Percentiles rank a stretch among this genome's conserved stretches.
Conservation (phyloP, 169 alveolate genomes). For the Plasmodium vinckei region DNA sequence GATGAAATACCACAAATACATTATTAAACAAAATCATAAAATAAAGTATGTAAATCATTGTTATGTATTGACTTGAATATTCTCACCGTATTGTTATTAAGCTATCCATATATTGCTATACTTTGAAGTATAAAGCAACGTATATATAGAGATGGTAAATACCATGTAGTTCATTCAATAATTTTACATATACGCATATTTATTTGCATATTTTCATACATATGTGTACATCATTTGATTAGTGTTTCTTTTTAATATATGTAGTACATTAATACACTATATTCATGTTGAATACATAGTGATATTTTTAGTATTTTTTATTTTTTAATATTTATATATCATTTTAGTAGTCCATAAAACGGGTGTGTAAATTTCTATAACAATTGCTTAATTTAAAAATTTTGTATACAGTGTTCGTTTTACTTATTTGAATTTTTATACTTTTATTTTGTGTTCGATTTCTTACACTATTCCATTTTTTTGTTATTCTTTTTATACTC, state of each 20-base stretch:
- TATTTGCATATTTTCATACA: background rate
- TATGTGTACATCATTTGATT: background rate
- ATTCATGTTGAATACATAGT: conserved; percentile 9
- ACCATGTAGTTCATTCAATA: conserved; percentile 1
- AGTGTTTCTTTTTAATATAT: background rate
- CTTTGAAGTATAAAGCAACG: conserved; percentile 12
- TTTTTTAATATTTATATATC: too few relatives aligned
- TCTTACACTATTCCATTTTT: background rate
- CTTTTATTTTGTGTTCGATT: background rate
- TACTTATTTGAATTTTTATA: background rate
- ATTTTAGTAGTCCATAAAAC: too few relatives aligned
- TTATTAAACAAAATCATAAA: background rate
- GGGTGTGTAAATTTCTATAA: conserved; percentile 3
- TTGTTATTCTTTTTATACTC: background rate
- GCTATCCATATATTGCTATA: conserved; percentile 8
- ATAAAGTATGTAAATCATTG: too few relatives aligned
- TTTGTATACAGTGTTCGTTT: conserved; percentile 6
- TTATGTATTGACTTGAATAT: conserved; percentile 1
- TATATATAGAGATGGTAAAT: background rate
- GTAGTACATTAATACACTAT: too few relatives aligned
- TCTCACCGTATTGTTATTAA: conserved; percentile 7
- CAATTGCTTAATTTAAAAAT: conserved; percentile 2
- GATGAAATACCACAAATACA: conserved; percentile 3
- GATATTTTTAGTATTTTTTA: too few relatives aligned
- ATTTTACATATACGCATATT: conserved; percentile 17